Evolutionary conservation across 805 yeast genomes (phyloP), one percentile per base, ranked within the genome.

Genomic region (Priceomyces haplophilus): DNA sequence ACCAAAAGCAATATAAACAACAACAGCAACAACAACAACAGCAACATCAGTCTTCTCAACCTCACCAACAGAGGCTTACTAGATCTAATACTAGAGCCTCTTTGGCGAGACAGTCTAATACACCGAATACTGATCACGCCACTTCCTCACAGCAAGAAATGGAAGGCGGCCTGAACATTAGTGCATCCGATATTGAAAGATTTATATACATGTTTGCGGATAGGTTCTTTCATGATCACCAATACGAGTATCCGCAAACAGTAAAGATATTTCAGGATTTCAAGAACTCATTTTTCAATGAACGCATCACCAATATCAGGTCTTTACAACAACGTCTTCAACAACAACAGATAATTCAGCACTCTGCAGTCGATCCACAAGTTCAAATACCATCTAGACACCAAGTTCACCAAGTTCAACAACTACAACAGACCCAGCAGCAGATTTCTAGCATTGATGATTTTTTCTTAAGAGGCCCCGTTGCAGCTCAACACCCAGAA

Each of bases 161-260:
- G 3, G 32, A 30, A 37, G 18, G 41, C 5, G 40, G 41, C 11
- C 49, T 45, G 44, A 36, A 44, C 15, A 56, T 59, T 4, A 50
- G 46, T 39, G 61, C 62, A 1, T 49, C 55, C 7, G 75, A 68
- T 42, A 64, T 70, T 29, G 75, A 70, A 50, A 51, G 68, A 37
- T 69, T 70, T 38, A 57, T 70, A 21, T 65, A 62, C 43, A 59
- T 64, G 53, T 66, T 65, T 51, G 76, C 73, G 4, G 75, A 68
- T 51, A 51, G 62, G 35, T 71, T 69, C 44, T 70, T 71, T 57
- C 62, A 55, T 44, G 67, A 65, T 34, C 62, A 66, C 50, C 67
- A 61, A 42, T 65, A 58, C 45, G 72, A 67, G 37, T 71, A 67
- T 42, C 76, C 76, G 3, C 73, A 69, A 46, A 68, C 75, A 12